phyloP scores from a whole-genome alignment of 140 eudicot genomes.

The Senecio squalidus region DNA sequence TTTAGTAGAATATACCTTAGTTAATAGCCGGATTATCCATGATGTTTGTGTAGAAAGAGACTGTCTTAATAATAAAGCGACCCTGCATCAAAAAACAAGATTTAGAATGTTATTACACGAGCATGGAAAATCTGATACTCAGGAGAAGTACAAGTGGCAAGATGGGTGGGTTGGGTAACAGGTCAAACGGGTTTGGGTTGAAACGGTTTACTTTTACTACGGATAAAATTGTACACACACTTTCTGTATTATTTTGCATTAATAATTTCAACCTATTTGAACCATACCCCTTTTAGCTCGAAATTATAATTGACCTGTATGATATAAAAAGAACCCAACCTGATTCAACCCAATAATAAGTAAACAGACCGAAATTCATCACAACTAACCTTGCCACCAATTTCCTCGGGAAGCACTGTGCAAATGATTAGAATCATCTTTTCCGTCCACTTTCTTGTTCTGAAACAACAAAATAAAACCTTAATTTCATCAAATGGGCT shows the following conservation, averaged over 20 bases:
- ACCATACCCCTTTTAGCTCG: too few species aligned
- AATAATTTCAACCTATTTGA: neutral
- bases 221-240: too few species aligned
- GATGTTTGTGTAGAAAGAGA: slow-evolving; percentile 16
- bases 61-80: slow-evolving; percentile 59
- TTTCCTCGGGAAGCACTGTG: slow-evolving; percentile 57
- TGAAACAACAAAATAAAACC: slow-evolving; percentile 16
- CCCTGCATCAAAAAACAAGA: slow-evolving; percentile 36
- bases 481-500: slow-evolving; percentile 1
- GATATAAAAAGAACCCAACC: too few species aligned
- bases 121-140: neutral
- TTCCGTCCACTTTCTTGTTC: slow-evolving; percentile 44
- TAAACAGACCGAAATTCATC: too few species aligned
- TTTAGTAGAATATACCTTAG: slow-evolving; percentile 27
- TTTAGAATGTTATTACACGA: neutral
- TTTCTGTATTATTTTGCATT: too few species aligned
- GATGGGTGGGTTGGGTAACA: too few species aligned
- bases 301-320: too few species aligned
- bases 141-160: too few species aligned
- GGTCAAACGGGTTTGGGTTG: too few species aligned
- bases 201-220: too few species aligned
- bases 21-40: slow-evolving; percentile 41
- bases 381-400: slow-evolving; percentile 65
- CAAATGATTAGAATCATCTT: slow-evolving; percentile 44
- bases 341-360: neutral